Conservation (phyloP, 2,329 filamentous ascomycete species). For the Colletotrichum cereale region DNA sequence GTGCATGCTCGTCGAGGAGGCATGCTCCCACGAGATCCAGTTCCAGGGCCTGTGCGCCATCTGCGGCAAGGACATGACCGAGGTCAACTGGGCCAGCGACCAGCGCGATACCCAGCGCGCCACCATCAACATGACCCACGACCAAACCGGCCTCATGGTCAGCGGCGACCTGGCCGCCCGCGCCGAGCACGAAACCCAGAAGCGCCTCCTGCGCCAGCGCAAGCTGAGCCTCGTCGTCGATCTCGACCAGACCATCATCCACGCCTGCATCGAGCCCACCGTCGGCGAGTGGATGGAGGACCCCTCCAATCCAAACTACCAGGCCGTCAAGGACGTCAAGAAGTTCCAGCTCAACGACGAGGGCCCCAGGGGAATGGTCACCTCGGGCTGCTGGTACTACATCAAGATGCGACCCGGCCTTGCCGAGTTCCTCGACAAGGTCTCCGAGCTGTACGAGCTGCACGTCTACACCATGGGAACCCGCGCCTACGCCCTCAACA, state of each 20-base stretch:
- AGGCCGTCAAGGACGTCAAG: slow-evolving; percentile 88
- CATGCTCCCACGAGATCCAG: slow-evolving; percentile 91
- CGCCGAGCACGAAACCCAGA: slow-evolving; percentile 88
- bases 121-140: slow-evolving; percentile 94
- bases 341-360: slow-evolving; percentile 93
- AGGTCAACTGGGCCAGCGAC: slow-evolving; percentile 86
- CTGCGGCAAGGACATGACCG: slow-evolving; percentile 97
- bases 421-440: slow-evolving; percentile 80
- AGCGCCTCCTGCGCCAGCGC: slow-evolving; percentile 80
- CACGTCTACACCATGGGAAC: slow-evolving; percentile 99
- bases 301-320: slow-evolving; percentile 88
- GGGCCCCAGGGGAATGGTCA: slow-evolving; percentile 74
- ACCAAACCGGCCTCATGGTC: slow-evolving; percentile 88
- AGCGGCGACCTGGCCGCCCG: slow-evolving; percentile 84
- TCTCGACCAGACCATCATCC: slow-evolving; percentile 97
- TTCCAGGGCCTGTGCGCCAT: slow-evolving; percentile 91
- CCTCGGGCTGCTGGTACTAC: slow-evolving; percentile 89
- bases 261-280: slow-evolving; percentile 96
- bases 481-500: slow-evolving; percentile 91
- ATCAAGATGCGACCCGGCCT: slow-evolving; percentile 96
- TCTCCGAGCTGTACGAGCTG: slow-evolving; percentile 88
- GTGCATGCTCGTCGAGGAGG: slow-evolving; percentile 85
- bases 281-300: slow-evolving; percentile 96
- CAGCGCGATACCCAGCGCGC: slow-evolving; percentile 85
- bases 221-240: slow-evolving; percentile 96